These are phyloP conservation scores for Skeletonema marinoi DNA, from an alignment of 108 stramenopile genomes.

Conservation along the genomic window DNA sequence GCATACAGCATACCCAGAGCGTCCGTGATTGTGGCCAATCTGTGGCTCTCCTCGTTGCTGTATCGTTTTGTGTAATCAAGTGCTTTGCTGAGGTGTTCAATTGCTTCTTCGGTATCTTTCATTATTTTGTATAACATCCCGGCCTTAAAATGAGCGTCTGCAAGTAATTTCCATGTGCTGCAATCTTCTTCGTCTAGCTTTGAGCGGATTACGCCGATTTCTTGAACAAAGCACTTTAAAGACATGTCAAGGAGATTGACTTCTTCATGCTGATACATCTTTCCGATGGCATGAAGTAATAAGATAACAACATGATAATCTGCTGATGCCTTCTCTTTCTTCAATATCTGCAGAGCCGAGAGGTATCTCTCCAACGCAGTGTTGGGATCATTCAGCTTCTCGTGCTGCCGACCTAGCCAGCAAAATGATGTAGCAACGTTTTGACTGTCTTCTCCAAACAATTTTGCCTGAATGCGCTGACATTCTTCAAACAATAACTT, in stretches of 20 bases:
- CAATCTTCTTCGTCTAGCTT: conserved; percentile 20
- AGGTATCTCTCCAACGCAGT: conserved; percentile 45
- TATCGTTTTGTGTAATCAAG: conserved; percentile 24
- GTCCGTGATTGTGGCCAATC: conserved; percentile 33
- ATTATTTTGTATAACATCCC: conserved; percentile 31
- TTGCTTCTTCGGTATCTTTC: conserved; percentile 23
- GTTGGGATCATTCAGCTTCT: conserved; percentile 24
- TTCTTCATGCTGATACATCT: conserved; percentile 40
- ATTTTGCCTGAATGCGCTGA: conserved; percentile 28
- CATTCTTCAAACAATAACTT: conserved; percentile 47
- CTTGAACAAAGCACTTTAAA: conserved; percentile 34
- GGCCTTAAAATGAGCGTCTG: conserved; percentile 29
- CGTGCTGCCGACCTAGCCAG: conserved; percentile 48
- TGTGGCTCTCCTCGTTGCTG: conserved; percentile 1
- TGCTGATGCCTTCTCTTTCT: conserved; percentile 28
- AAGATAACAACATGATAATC: conserved; percentile 44
- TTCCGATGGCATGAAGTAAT: conserved; percentile 36
- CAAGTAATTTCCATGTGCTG: conserved; percentile 17
- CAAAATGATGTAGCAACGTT: conserved; percentile 26
- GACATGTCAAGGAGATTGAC: conserved; percentile 44
- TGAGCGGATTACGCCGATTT: conserved; percentile 35
- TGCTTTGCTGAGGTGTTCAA: conserved; percentile 34
- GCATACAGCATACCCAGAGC: conserved; percentile 45
- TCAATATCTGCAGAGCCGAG: conserved; percentile 42
- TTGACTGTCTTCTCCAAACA: conserved; percentile 22